These are phyloP conservation scores for Pharus latifolius DNA, from an alignment of 176 grass and related monocot genomes.

Conservation along the genomic window DNA sequence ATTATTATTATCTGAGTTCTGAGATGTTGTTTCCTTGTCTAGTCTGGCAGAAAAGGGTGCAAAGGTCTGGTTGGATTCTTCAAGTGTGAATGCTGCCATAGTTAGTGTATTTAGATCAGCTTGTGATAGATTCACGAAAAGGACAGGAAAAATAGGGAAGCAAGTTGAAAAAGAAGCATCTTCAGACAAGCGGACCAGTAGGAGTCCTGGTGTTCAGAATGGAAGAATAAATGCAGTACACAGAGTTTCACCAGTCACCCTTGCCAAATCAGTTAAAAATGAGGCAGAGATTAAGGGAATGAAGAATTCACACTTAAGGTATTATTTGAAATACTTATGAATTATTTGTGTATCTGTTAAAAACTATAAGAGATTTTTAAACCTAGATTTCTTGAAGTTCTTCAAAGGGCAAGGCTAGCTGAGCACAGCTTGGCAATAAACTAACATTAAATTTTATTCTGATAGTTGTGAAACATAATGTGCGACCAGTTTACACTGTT, in stretches of 20 bases:
- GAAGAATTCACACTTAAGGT: slow-evolving; percentile 84
- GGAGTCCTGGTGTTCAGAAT: slow-evolving; percentile 15
- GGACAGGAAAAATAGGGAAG: slow-evolving; percentile 12
- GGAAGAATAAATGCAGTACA: slow-evolving; percentile 32
- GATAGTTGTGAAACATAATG: neutral
- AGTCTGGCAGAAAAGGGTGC: slow-evolving; percentile 69
- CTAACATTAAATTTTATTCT: neutral
- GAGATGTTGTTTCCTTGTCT: slow-evolving; percentile 11
- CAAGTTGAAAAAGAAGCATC: slow-evolving; percentile 8
- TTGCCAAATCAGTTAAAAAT: slow-evolving; percentile 87
- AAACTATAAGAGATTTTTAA: neutral
- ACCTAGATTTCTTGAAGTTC: neutral
- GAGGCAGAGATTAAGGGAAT: slow-evolving; percentile 84
- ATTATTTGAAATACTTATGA: slow-evolving; percentile 18
- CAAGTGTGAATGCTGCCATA: slow-evolving; percentile 89
- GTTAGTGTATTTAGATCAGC: slow-evolving; percentile 60
- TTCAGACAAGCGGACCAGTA: neutral
- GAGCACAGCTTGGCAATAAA: neutral
- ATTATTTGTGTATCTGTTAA: neutral
- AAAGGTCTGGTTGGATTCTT: slow-evolving; percentile 85
- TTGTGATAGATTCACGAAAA: slow-evolving; percentile 28
- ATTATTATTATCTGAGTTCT: slow-evolving; percentile 3
- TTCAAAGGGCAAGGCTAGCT: neutral
- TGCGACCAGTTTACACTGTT: neutral
- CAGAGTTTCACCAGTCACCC: slow-evolving; percentile 65